A percentile compares a stretch with the other conserved stretches of the same genome.
Conservation (phyloP, 2,329 filamentous ascomycete species). For the Catunica adiposa region DNA sequence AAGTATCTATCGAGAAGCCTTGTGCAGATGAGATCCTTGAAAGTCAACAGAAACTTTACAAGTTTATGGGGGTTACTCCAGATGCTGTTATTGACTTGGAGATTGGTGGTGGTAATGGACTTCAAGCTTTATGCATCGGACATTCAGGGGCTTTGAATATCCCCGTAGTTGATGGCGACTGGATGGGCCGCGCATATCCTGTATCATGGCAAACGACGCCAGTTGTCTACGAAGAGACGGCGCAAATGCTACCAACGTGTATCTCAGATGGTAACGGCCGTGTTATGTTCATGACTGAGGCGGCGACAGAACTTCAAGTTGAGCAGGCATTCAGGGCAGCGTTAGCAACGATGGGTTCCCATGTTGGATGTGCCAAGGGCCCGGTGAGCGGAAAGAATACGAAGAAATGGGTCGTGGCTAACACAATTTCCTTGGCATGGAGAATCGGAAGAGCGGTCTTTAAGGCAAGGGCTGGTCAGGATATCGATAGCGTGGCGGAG, state of each 20-base stretch:
- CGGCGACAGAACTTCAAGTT: slow-evolving; percentile 28
- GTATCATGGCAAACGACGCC: slow-evolving; percentile 40
- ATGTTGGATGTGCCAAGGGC: slow-evolving; percentile 31
- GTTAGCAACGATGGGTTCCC: slow-evolving; percentile 38
- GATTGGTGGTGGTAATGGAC: slow-evolving; percentile 50
- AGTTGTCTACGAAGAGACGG: slow-evolving; percentile 32
- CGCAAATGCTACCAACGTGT: slow-evolving; percentile 29
- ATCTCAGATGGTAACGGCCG: slow-evolving; percentile 38
- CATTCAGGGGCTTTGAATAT: slow-evolving; percentile 35
- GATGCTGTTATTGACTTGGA: slow-evolving; percentile 46
- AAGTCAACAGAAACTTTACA: slow-evolving; percentile 35
- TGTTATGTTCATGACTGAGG: slow-evolving; percentile 32
- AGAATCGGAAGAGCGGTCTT: slow-evolving; percentile 35
- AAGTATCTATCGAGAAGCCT: slow-evolving; percentile 43
- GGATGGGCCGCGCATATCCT: slow-evolving; percentile 40
- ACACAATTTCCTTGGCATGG: slow-evolving; percentile 38
- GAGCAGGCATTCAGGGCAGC: slow-evolving; percentile 35
- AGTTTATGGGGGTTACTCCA: slow-evolving; percentile 25
- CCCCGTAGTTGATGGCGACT: slow-evolving; percentile 37
- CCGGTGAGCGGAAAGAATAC: slow-evolving; percentile 34
- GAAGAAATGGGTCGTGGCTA: slow-evolving; percentile 33
- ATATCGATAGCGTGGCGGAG: slow-evolving; percentile 37
- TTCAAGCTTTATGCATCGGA: slow-evolving; percentile 40
- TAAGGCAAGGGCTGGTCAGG: slow-evolving; percentile 18
- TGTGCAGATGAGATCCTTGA: slow-evolving; percentile 38